These are phyloP conservation scores for Penicillium psychrosexuale DNA, from an alignment of 2,329 filamentous ascomycete genomes.

Conservation along the genomic window DNA sequence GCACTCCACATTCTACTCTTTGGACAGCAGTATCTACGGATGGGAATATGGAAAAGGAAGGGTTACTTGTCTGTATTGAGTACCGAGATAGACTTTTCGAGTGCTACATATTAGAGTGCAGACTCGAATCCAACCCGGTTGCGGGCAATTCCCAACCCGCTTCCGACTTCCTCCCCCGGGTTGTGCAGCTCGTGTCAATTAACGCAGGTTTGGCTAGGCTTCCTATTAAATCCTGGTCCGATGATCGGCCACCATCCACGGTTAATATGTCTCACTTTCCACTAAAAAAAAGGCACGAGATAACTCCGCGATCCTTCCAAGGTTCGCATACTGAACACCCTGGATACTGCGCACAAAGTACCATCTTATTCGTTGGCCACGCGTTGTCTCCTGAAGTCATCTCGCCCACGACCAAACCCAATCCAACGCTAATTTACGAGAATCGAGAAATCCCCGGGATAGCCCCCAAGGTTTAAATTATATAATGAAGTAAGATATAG, in stretches of 20 bases:
- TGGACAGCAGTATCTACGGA: not conserved
- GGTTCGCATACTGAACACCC: not conserved
- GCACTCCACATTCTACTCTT: conserved; percentile 17
- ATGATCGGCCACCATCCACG: not conserved
- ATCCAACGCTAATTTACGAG: not conserved
- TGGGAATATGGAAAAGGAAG: not conserved
- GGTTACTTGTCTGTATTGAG: not conserved
- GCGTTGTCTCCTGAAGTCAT: not conserved
- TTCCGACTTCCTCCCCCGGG: conserved; percentile 1
- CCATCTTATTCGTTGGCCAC: not conserved
- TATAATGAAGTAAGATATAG: not conserved
- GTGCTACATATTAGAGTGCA: not conserved
- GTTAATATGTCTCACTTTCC: not conserved
- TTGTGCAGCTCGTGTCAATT: not conserved
- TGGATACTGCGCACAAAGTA: not conserved
- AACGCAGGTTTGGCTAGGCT: not conserved
- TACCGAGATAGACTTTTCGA: not conserved
- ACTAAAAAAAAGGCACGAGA: not conserved
- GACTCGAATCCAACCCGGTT: not conserved
- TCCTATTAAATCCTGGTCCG: not conserved
- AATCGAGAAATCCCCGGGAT: not conserved
- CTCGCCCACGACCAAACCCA: not conserved
- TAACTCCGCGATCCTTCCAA: not conserved
- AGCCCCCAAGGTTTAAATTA: not conserved
- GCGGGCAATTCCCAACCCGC: not conserved